These are phyloP conservation scores for Lichtheimia hyalospora DNA, from an alignment of 371 early-diverging fungal species.

Conservation along the genomic window DNA sequence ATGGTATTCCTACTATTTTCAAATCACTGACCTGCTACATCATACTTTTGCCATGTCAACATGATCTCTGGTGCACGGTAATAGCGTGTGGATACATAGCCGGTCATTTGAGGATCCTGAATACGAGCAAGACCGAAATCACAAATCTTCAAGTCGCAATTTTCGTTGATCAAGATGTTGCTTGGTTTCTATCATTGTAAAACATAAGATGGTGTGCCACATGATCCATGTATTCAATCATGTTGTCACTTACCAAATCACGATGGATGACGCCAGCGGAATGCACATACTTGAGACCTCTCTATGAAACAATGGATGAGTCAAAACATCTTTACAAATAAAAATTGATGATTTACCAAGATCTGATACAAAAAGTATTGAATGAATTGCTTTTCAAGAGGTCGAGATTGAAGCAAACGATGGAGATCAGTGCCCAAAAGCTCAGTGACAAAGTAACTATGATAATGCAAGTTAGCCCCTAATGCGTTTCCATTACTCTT, in stretches of 20 bases:
- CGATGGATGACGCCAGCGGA: slow-evolving; percentile 95
- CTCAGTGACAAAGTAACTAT: slow-evolving; percentile 93
- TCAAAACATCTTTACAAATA: background rate
- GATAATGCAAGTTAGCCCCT: background rate
- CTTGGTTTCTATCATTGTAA: slow-evolving; percentile 78
- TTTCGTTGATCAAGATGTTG: slow-evolving; percentile 94
- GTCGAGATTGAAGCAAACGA: slow-evolving; percentile 83
- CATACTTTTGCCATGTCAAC: slow-evolving; percentile 98
- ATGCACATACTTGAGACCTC: slow-evolving; percentile 91
- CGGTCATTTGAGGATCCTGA: slow-evolving; percentile 92
- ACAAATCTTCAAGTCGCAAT: slow-evolving; percentile 97
- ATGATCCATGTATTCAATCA: too few relatives aligned
- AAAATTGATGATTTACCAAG: slow-evolving; percentile 52
- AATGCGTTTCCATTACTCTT: background rate
- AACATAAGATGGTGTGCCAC: background rate
- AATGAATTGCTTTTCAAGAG: slow-evolving; percentile 90
- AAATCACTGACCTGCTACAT: slow-evolving; percentile 75
- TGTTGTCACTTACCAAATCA: slow-evolving; percentile 68
- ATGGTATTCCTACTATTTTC: background rate
- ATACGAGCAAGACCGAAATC: slow-evolving; percentile 97
- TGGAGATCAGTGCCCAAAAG: slow-evolving; percentile 93
- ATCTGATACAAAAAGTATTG: slow-evolving; percentile 97
- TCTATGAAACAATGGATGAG: slow-evolving; percentile 32
- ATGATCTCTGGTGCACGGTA: slow-evolving; percentile 99
- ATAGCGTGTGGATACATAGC: slow-evolving; percentile 97